phyloP scores from a whole-genome alignment of 139 green algal genomes.

The Ettlia oleoabundans region DNA sequence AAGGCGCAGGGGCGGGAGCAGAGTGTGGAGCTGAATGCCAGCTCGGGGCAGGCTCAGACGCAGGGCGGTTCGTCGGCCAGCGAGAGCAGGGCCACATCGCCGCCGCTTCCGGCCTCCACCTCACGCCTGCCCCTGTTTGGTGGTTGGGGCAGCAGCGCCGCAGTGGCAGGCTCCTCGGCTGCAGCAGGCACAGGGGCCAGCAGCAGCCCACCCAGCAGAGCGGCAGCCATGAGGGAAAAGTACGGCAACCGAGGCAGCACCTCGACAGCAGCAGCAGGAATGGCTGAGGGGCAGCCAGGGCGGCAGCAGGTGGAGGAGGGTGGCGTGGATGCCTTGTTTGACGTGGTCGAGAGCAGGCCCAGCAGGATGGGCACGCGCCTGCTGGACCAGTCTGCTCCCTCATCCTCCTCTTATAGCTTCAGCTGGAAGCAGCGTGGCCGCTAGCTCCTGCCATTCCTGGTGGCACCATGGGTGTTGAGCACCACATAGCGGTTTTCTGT shows the following conservation, averaged over 20 bases:
- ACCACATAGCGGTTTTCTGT: not conserved
- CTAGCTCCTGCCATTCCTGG: not conserved
- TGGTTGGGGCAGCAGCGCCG: slow-evolving; percentile 2
- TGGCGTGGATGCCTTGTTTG: slow-evolving; percentile 41
- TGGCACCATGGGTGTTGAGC: not conserved
- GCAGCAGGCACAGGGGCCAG: not conserved
- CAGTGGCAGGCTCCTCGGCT: not conserved
- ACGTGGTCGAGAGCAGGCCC: slow-evolving; percentile 11
- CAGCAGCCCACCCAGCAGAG: slow-evolving; percentile 3
- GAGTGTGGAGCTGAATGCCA: slow-evolving; percentile 23
- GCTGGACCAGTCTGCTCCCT: slow-evolving; percentile 2
- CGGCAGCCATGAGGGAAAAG: slow-evolving; percentile 16
- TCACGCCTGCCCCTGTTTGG: slow-evolving; percentile 31
- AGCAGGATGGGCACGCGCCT: not conserved
- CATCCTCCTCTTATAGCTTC: slow-evolving; percentile 11
- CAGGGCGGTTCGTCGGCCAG: no score
- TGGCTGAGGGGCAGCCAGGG: not conserved
- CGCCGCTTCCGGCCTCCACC: no score
- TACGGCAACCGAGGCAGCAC: not conserved
- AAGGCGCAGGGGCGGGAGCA: not conserved
- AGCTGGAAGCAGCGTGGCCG: slow-evolving; percentile 8
- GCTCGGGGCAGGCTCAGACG: not conserved
- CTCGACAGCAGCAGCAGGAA: not conserved
- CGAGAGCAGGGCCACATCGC: no score
- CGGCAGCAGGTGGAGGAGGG: not conserved